phyloP scores from a whole-genome alignment of 768 basidiomycete genomes.

The Pulveroboletus sp. region DNA sequence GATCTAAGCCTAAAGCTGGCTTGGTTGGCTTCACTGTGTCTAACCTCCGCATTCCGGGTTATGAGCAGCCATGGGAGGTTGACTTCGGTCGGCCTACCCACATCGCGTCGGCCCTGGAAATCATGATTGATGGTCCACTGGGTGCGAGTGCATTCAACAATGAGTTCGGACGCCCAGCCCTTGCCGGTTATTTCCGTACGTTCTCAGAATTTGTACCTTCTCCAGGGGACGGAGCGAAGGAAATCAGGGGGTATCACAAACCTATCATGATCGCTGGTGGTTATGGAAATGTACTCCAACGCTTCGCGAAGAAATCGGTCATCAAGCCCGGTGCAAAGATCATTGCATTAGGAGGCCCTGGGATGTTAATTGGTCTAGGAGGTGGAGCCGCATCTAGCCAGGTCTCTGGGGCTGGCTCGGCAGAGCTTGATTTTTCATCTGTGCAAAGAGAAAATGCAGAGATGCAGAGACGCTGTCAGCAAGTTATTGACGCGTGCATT shows the following conservation, averaged over 20 bases:
- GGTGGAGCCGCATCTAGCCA: conserved; percentile 96
- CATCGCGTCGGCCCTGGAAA: conserved; percentile 89
- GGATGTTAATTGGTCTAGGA: conserved; percentile 93
- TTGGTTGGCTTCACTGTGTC: conserved; percentile 90
- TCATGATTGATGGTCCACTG: conserved; percentile 95
- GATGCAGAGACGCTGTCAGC: conserved; percentile 96
- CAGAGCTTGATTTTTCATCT: conserved; percentile 93
- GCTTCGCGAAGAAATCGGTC: conserved; percentile 71
- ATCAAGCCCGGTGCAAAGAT: conserved; percentile 83
- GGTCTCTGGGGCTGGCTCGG: conserved; percentile 83
- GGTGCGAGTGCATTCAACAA: conserved; percentile 97
- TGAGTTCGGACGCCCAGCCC: conserved; percentile 92
- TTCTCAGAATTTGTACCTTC: conserved; percentile 76
- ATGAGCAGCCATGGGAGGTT: conserved; percentile 91
- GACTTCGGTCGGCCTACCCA: conserved; percentile 88
- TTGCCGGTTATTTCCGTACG: conserved; percentile 93
- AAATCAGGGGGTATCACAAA: conserved; percentile 96
- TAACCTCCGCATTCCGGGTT: conserved; percentile 88
- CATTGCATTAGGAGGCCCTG: conserved; percentile 91
- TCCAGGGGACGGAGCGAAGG: conserved; percentile 43
- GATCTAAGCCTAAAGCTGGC: conserved; percentile 95
- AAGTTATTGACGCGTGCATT: conserved; percentile 92
- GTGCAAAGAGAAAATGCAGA: conserved; percentile 98
- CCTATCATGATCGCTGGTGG: conserved; percentile 99
- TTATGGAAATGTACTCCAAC: conserved; percentile 85